Conservation (phyloP, 805 yeast species). For the Suhomyces sp. region DNA sequence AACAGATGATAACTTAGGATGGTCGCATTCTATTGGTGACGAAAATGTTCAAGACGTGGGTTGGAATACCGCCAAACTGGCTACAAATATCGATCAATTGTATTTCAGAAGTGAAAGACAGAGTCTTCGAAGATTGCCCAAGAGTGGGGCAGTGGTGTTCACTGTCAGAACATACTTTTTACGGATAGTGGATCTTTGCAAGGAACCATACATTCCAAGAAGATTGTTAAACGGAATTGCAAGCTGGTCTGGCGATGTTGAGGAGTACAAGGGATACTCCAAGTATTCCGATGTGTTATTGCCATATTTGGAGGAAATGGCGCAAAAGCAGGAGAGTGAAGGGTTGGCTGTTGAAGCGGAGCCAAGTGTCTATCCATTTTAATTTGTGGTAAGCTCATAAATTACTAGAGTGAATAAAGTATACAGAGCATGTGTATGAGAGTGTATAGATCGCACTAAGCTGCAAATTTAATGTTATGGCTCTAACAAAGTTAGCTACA, state of each 20-base stretch:
- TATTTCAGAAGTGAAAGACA: conserved; percentile 67
- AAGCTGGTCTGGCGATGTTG: conserved; percentile 62
- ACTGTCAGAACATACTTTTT: conserved; percentile 64
- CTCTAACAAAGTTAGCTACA: no score
- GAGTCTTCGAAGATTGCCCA: conserved; percentile 59
- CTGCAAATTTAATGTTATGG: no score
- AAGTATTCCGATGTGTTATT: conserved; percentile 52
- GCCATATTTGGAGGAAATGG: conserved; percentile 53
- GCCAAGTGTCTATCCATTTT: conserved; percentile 44
- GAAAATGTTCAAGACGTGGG: conserved; percentile 47
- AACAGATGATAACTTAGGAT: conserved; percentile 59
- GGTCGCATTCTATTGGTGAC: conserved; percentile 65
- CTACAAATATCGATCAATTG: conserved; percentile 45
- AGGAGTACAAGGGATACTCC: conserved; percentile 57
- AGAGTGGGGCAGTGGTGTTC: conserved; percentile 56
- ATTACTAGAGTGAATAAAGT: neutral
- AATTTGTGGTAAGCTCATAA: no score
- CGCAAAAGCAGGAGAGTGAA: conserved; percentile 45
- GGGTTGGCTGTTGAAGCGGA: conserved; percentile 44
- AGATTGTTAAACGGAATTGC: conserved; percentile 57
- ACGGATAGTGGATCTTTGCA: conserved; percentile 51
- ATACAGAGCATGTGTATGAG: neutral
- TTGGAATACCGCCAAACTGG: conserved; percentile 61
- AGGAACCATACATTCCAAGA: conserved; percentile 63
- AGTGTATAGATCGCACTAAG: no score